Conservation (phyloP, 1,284 basidiomycete genomes). For the Psilocybe mexicana region DNA sequence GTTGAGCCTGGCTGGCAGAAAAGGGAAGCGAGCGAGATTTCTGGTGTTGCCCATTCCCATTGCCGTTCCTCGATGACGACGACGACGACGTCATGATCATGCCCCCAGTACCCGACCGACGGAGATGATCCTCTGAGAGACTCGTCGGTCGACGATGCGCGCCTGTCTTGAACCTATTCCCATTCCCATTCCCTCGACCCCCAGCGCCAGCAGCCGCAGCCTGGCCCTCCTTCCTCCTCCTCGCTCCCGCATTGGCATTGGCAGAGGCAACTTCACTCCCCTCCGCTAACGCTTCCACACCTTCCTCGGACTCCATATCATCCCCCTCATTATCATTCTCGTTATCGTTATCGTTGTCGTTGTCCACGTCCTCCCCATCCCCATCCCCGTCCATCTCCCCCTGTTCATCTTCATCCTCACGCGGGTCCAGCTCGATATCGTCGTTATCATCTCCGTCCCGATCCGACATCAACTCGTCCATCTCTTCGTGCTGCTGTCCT, state of each 20-base stretch:
- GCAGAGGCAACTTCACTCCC: too few relatives aligned
- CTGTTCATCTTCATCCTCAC: too few relatives aligned
- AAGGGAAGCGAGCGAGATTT: constrained; percentile 12
- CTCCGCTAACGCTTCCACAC: background rate
- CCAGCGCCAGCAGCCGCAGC: background rate
- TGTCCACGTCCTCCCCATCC: background rate
- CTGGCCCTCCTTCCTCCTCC: background rate
- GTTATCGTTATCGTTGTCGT: background rate
- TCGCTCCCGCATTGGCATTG: background rate
- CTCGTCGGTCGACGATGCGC: background rate
- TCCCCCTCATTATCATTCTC: constrained; percentile 10
- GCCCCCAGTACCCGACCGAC: constrained; percentile 14
- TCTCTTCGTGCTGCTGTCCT: constrained; percentile 5
- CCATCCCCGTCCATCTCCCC: background rate
- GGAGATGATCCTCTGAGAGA: constrained; percentile 16
- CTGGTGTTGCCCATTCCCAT: background rate
- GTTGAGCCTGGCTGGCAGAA: background rate
- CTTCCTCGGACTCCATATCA: constrained; percentile 42
- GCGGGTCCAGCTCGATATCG: too few relatives aligned
- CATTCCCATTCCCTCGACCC: background rate
- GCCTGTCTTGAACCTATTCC: background rate
- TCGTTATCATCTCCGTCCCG: constrained; percentile 9
- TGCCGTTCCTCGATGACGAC: background rate
- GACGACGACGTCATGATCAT: background rate
- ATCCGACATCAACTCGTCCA: constrained; percentile 39